phyloP scores from a whole-genome alignment of 2,329 filamentous ascomycete species.

The Calcarisporium arbuscula region DNA sequence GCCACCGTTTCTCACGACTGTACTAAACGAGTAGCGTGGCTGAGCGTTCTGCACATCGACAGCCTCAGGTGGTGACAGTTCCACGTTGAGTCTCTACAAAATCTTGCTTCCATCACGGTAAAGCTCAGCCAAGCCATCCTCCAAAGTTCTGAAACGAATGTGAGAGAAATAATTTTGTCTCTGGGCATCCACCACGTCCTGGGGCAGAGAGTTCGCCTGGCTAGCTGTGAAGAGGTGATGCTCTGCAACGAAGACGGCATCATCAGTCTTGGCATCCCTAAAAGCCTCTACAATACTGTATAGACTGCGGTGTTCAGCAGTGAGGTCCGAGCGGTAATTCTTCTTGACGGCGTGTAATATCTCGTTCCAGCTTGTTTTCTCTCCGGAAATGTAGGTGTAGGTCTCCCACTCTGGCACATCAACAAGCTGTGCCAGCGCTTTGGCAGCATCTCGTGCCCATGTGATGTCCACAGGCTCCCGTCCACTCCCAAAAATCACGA shows the following conservation, averaged over 20 bases:
- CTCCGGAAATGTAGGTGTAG: slow-evolving; percentile 8
- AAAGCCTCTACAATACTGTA: slow-evolving; percentile 4
- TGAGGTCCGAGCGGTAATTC: slow-evolving; percentile 1
- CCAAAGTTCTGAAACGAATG: no score
- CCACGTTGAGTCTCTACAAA: no score
- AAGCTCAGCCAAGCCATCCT: no score
- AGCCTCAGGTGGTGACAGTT: no score
- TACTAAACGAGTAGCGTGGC: no score
- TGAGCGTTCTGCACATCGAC: no score
- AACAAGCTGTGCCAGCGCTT: slow-evolving; percentile 7
- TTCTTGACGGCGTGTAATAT: neutral
- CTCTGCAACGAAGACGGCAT: slow-evolving; percentile 6
- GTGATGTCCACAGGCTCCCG: slow-evolving; percentile 1
- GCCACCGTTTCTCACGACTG: no score
- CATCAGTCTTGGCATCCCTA: neutral
- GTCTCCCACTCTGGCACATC: slow-evolving; percentile 7
- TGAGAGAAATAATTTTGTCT: slow-evolving; percentile 7
- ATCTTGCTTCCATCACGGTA: no score
- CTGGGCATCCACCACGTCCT: slow-evolving; percentile 8
- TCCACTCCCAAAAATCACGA: slow-evolving; percentile 1
- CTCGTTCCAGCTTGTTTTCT: slow-evolving; percentile 7
- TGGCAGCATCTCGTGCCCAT: slow-evolving; percentile 6
- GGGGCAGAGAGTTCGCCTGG: slow-evolving; percentile 5
- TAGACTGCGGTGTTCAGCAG: slow-evolving; percentile 1
- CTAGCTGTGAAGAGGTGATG: slow-evolving; percentile 8